Evolutionary conservation across 2,329 filamentous ascomycete genomes (phyloP).

Genomic region (Amesomyces nigricolor): DNA sequence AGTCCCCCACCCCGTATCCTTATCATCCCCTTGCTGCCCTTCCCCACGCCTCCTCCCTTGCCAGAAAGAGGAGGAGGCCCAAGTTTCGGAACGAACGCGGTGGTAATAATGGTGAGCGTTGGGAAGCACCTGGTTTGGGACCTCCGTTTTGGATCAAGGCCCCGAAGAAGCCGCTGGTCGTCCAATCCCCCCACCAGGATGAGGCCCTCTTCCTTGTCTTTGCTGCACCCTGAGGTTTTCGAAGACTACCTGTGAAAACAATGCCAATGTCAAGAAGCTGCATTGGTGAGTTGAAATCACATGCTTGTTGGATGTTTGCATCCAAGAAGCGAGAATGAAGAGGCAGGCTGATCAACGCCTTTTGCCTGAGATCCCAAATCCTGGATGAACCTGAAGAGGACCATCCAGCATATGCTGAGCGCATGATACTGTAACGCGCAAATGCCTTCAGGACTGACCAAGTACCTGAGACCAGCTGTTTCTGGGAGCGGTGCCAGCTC

Average conservation of each 20-base stretch:
- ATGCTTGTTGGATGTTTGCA: constrained; percentile 19
- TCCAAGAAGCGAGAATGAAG: constrained; percentile 1
- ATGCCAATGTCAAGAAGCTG: too few relatives aligned
- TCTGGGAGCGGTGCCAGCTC: background rate
- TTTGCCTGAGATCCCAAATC: constrained; percentile 9
- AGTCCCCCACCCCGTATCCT: constrained; percentile 21
- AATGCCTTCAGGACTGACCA: background rate
- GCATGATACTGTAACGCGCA: too few relatives aligned
- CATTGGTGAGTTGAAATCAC: background rate
- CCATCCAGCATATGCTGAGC: too few relatives aligned
- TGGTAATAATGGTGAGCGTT: constrained; percentile 10
- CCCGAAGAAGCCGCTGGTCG: constrained; percentile 26
- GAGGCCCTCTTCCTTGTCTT: constrained; percentile 18
- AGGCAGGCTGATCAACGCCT: background rate
- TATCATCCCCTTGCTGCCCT: background rate
- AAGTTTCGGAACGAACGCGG: constrained; percentile 17
- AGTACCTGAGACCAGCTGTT: background rate
- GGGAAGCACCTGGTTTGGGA: background rate
- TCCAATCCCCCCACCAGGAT: constrained; percentile 28
- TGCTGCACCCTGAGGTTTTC: constrained; percentile 5
- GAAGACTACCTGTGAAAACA: background rate
- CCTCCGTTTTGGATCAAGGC: constrained; percentile 22
- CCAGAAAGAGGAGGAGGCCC: background rate
- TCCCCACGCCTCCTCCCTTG: background rate
- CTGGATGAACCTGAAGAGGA: background rate